A percentile compares a stretch with the other conserved stretches of the same genome.
Conservation (phyloP, 768 basidiomycete genomes). For the Macrolepiota albuminosa region DNA sequence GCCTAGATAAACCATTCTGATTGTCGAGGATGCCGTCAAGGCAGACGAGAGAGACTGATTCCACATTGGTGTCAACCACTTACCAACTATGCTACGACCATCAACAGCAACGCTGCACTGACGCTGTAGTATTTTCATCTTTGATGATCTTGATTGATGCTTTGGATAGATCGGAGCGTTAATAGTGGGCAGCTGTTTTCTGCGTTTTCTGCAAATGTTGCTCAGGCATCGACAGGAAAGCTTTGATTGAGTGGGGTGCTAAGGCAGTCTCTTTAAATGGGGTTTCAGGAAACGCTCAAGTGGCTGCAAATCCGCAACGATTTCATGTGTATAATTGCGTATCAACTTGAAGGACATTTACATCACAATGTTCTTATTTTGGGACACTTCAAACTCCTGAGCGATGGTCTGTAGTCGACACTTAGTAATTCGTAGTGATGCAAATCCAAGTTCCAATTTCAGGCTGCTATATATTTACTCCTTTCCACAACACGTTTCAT, state of each 20-base stretch:
- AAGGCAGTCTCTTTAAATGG: not conserved
- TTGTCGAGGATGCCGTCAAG: too few relatives aligned
- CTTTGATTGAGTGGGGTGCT: not conserved
- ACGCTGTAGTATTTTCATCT: not conserved
- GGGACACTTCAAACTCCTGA: not conserved
- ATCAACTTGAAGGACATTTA: not conserved
- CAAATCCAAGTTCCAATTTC: not conserved
- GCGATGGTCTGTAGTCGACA: not conserved
- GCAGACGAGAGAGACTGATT: not conserved
- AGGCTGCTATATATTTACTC: not conserved
- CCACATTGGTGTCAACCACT: not conserved
- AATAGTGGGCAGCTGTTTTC: not conserved
- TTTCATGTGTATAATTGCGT: too few relatives aligned
- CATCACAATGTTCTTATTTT: not conserved
- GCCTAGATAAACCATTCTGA: not conserved
- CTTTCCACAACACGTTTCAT: not conserved
- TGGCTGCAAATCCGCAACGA: too few relatives aligned
- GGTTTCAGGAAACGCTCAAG: not conserved
- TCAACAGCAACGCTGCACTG: not conserved
- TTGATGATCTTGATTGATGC: not conserved
- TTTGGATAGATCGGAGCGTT: not conserved
- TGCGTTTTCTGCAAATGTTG: not conserved
- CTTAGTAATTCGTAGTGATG: not conserved
- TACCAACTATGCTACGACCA: not conserved
- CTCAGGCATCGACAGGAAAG: not conserved